Base-by-base conservation (phyloP, 257 asterid genomes). In the Plantago elongata region DNA sequence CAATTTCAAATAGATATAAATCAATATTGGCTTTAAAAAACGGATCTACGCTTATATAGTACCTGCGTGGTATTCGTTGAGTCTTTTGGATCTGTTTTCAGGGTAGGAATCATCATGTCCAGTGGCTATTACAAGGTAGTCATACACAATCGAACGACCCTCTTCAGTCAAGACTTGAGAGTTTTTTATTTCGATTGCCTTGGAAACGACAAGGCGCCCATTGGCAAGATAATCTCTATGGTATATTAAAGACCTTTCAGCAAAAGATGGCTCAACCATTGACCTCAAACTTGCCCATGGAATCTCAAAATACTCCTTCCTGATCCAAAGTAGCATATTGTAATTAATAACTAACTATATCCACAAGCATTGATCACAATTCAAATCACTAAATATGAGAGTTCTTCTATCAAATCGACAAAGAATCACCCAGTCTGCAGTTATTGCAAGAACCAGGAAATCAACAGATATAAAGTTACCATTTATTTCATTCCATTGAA, bases 251-350 rank as follows among this genome's bases (percentile, higher is more conserved):
- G 98, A 81, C 77, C 96, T 82, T 75, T 77, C 81, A 0, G 87
- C 84, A 49, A 90, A 88, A 7, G 78, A 63, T 22, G 95, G 98
- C 84, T 90, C 94, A 71, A 88, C 90, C 78, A 67, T 71, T 54
- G 86, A 69, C 75, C 98, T 83, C 79, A 77, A 85, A 71, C 95
- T 84, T 58, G 94, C 96, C 86, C 84, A 90, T 37, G 95, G 88
- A 63, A 90, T 88, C 78, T 90, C 96, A 56, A 85, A 88, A 68
- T 90, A 90, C 2, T 90, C 98, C 68, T 90, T 88, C 86, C 96
- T 89, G 67, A 42, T n/a, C 15, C 14, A 9, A 66, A 42, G 14
- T 14, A 61, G 14, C 34, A 18, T 13, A 64, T 10, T 48, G 34
- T 29, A 11, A 50, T 43, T 17, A 40, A 18, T 16, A 64, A 13